Evolutionary conservation across 179 eudicot species (phyloP), one percentile per base, ranked within the genome.

Genomic region (Amaranthus tricolor): DNA sequence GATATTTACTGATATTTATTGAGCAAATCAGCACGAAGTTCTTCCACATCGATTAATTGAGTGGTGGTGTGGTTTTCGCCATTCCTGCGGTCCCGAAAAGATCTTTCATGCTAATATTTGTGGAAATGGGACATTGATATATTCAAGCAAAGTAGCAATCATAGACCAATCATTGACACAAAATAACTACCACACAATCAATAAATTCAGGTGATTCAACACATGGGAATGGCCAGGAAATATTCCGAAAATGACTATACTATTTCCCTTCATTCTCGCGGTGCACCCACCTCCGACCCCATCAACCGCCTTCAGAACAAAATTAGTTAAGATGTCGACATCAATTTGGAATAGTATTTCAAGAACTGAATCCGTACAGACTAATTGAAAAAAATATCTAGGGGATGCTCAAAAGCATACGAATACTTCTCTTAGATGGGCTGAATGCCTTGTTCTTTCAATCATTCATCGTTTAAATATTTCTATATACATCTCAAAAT

Each of bases 401-500:
- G 57, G 20, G 9, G 51, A 60, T 59, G 65, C 70, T 74, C 53
- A 50, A 68, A 61, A 74, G 60, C 75, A 68, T 55, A 65, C 76
- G 63, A 60, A 70, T 7, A 51, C 73, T 40, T 19, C 11, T 47
- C 55, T 20, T 0, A 57, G 40, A 70, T 14, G 44, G 61, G 50
- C 70, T 47, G 70, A 43, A 40, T 19, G 47, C 73, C 50, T 59
- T 12, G 68, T 53, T 70, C 79, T 70, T 52, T 68, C n/a, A 72
- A 56, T 70, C 79, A 75, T 52, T 68, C 75, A 76, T 80, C 74
- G 66, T 62, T 68, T 66, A 43, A 50, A 62, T 56, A 56, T 31
- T 31, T 67, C 70, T 72, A 60, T 67, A 72, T 62, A 72, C 73
- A 76, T 76, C 40, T 31, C 77, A 74, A 61, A 70, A 67, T 70